Conservation (phyloP, 2,329 filamentous ascomycete genomes). For the Macrophomina phaseolina region DNA sequence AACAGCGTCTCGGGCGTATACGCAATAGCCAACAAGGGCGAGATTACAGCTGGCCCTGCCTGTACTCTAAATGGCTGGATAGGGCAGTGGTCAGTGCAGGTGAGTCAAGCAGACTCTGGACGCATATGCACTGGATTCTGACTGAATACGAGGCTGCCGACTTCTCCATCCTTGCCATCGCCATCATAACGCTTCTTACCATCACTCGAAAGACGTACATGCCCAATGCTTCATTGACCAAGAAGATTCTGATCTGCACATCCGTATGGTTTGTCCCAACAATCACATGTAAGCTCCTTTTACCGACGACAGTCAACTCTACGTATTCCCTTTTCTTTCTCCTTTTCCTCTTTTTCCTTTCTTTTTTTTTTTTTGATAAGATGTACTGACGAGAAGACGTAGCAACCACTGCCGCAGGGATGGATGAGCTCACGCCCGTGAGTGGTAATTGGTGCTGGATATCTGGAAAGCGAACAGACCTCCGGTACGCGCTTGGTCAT, state of each 20-base stretch:
- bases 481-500: slow-evolving; percentile 54
- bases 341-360: too few relatives aligned
- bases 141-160: slow-evolving; percentile 34
- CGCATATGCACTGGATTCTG: too few relatives aligned
- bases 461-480: slow-evolving; percentile 39
- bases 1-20: slow-evolving; percentile 50
- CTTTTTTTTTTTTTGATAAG: too few relatives aligned
- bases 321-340: too few relatives aligned
- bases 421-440: slow-evolving; percentile 42
- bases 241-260: slow-evolving; percentile 44
- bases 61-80: slow-evolving; percentile 54
- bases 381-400: too few relatives aligned
- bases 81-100: slow-evolving; percentile 54
- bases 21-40: slow-evolving; percentile 37
- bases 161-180: slow-evolving; percentile 53
- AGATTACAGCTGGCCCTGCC: slow-evolving; percentile 36
- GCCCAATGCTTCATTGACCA: slow-evolving; percentile 36
- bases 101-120: slow-evolving; percentile 21
- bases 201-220: slow-evolving; percentile 45
- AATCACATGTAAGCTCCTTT: slow-evolving; percentile 40
- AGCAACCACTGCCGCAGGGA: neutral
- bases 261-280: slow-evolving; percentile 50
- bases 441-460: slow-evolving; percentile 60
- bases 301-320: neutral
- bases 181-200: slow-evolving; percentile 50